Evolutionary conservation across 148 eudicot species (phyloP), one percentile per base, ranked within the genome.

Genomic region (Mesembryanthemum crystallinum): DNA sequence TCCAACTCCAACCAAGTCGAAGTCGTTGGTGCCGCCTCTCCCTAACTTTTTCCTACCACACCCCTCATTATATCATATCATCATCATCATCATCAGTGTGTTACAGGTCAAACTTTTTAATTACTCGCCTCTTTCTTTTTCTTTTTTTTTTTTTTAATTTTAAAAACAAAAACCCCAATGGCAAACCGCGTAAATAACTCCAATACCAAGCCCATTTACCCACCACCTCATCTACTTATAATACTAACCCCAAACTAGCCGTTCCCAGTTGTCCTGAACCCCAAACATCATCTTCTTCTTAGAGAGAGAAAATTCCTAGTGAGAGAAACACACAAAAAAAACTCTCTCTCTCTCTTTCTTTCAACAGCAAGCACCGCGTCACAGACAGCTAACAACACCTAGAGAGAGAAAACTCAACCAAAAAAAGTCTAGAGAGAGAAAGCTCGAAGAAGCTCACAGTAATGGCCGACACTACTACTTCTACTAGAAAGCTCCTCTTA

Each of bases 111-210:
- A 63, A 10, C 69, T 61, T 73, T 60, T 15, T 23, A 24, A 47
- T 47, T 47, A 15, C 8, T 69, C 33, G n/a, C 32, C 58, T 14
- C 23, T 4, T 33, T 35, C 39, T 35, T 35, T 2, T 35, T 35
- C 6, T 35, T 2, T 35, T 35, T 35, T 6, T 2, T 33, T 35
- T 65, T 0, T 5, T 68, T 47, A 7, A 4, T 9, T 9, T 7
- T 18, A 33, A 64, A 65, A 43, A 24, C 20, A 69, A 5, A 21
- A 23, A 39, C 10, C 49, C 12, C 9, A 80, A 80, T 80, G 83
- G 79, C 79, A 71, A 67, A 0, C 3, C 4, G n/a, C 29, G 79
- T 76, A 80, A 80, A 76, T 80, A 76, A 70, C 18, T 3, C 72
- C 2, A 7, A 70, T 45, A 32, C 24, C 33, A 47, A n/a, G 23